phyloP scores from a whole-genome alignment of 1,284 basidiomycete genomes.

The Ganoderma meredithae region DNA sequence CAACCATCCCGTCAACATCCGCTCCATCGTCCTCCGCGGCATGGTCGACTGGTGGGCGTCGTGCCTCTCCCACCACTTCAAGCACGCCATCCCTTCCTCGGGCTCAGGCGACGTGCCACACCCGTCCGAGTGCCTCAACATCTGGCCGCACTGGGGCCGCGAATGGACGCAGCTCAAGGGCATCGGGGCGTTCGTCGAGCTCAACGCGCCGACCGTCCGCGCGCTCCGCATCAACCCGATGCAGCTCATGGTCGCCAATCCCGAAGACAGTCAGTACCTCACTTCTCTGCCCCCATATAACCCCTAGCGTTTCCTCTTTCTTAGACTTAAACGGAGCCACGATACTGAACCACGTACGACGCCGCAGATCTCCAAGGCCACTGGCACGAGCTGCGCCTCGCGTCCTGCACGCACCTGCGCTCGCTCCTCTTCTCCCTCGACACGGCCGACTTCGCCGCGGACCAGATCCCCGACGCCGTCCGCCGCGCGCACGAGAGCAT shows the following conservation, averaged over 20 bases:
- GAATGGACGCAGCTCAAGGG: constrained; percentile 1
- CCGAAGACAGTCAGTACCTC: background rate
- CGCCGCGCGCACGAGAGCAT: background rate
- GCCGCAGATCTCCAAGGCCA: background rate
- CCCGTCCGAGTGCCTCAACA: constrained; percentile 2
- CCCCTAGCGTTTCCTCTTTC: too few species aligned
- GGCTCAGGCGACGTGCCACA: background rate
- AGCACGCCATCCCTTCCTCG: background rate
- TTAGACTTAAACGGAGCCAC: too few species aligned
- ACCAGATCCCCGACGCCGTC: background rate
- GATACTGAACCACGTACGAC: background rate
- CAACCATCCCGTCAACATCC: background rate
- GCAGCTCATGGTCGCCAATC: background rate
- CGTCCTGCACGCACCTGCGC: background rate
- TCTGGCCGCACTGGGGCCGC: constrained; percentile 1
- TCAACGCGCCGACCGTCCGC: background rate
- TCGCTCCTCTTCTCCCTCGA: background rate
- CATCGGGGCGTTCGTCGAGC: background rate
- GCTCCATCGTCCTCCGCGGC: background rate
- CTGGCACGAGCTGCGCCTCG: background rate
- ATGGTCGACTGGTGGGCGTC: background rate
- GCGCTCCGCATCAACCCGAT: constrained; percentile 1
- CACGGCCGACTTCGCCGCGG: background rate
- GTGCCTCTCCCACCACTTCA: background rate
- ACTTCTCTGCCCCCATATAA: too few species aligned